These are phyloP conservation scores for Blepharisma stoltei DNA, from an alignment of 73 alveolate genomes.

Conservation along the genomic window DNA sequence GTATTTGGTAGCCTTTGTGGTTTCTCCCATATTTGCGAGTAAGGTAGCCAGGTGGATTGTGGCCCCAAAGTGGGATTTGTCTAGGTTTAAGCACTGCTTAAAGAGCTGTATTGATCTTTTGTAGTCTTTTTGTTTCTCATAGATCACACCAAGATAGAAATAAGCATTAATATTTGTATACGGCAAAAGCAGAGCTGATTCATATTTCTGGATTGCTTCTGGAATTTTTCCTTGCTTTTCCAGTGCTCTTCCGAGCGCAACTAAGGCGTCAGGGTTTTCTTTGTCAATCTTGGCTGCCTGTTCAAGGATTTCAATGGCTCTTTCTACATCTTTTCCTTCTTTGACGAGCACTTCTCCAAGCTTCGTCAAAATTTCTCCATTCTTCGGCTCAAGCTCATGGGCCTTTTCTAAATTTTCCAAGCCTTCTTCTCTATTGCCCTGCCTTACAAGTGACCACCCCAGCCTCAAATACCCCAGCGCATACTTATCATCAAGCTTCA, in stretches of 20 bases:
- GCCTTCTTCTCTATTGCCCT: conserved; percentile 58
- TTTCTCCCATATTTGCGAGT: conserved; percentile 66
- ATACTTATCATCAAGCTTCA: conserved; percentile 41
- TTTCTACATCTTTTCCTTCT: conserved; percentile 44
- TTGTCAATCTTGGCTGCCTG: conserved; percentile 69
- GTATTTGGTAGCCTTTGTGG: conserved; percentile 80
- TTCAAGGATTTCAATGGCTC: conserved; percentile 65
- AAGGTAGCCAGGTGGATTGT: conserved; percentile 77
- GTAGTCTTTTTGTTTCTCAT: conserved; percentile 72
- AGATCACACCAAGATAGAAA: conserved; percentile 72
- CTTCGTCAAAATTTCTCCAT: conserved; percentile 71
- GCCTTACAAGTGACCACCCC: conserved; percentile 73
- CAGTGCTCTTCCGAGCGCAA: conserved; percentile 72
- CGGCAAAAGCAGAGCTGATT: conserved; percentile 65
- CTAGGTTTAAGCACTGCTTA: conserved; percentile 53
- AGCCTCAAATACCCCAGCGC: conserved; percentile 68
- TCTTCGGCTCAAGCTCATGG: conserved; percentile 54
- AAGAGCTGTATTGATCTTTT: conserved; percentile 47
- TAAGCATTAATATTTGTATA: conserved; percentile 61
- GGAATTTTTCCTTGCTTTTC: conserved; percentile 73
- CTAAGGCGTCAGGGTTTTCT: conserved; percentile 72
- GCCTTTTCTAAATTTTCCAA: conserved; percentile 63
- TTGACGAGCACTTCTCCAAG: conserved; percentile 72
- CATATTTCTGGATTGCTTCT: conserved; percentile 64
- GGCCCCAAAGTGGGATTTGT: conserved; percentile 76